These are phyloP conservation scores for Phytophthora europaea DNA, from an alignment of 352 stramenopile genomes.

Conservation along the genomic window DNA sequence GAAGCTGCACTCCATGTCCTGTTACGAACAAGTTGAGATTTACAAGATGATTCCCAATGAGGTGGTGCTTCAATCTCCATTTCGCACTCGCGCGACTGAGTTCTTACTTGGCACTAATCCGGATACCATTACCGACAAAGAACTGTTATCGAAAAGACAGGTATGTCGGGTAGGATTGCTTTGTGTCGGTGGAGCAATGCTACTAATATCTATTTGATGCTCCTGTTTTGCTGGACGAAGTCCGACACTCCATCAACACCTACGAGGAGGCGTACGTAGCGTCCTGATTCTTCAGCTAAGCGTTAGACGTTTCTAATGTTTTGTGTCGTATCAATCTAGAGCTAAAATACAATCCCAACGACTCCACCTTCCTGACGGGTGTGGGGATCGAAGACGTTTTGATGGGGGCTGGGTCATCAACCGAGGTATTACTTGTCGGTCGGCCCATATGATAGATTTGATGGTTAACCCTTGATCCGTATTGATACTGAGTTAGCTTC, in stretches of 20 bases:
- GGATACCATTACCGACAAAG: conserved; percentile 34
- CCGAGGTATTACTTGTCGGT: conserved; percentile 35
- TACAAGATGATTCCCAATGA: conserved; percentile 87
- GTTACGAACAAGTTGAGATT: conserved; percentile 84
- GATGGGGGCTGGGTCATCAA: conserved; percentile 24
- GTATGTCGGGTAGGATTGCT: background rate
- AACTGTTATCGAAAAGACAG: conserved; percentile 35
- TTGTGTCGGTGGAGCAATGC: background rate
- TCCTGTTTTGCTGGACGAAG: conserved; percentile 4
- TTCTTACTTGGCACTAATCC: conserved; percentile 45
- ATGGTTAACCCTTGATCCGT: background rate
- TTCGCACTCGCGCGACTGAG: conserved; percentile 58
- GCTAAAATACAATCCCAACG: conserved; percentile 55
- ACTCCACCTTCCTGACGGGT: conserved; percentile 83
- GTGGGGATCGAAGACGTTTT: conserved; percentile 78
- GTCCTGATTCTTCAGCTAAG: background rate
- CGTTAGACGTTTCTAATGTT: background rate
- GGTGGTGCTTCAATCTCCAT: conserved; percentile 59
- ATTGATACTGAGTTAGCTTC: conserved; percentile 32
- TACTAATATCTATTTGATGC: background rate
- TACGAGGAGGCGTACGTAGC: conserved; percentile 33
- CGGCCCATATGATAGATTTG: background rate
- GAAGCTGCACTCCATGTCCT: conserved; percentile 45
- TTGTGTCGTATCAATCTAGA: conserved; percentile 20
- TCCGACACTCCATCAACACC: conserved; percentile 24